Evolutionary conservation across 768 basidiomycete species (phyloP), one percentile per base, ranked within the genome.

Genomic region (Collybia sordida): DNA sequence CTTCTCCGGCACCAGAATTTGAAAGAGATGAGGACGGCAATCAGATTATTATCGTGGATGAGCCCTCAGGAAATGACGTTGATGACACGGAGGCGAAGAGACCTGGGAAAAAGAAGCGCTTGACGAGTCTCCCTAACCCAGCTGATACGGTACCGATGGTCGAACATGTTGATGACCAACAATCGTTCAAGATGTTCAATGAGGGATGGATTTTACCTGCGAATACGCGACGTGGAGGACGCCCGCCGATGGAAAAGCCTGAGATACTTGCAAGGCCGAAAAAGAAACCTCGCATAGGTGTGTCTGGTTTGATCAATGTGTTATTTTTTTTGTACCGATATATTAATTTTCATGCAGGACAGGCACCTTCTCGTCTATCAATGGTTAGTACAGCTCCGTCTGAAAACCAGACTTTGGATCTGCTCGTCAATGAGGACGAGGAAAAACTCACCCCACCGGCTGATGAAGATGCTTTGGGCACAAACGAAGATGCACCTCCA

Each of bases 191-290:
- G 61, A 67, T 86, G 69, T 96, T 96, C 69, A 86, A 97, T 51
- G 73, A 75, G 19, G 93, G 93, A 0, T 95, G 92, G 93, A 90
- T 96, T 6, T 68, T 95, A 12, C 89, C 91, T 19, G 73, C 82
- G 2, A 89, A 87, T 27, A 79, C 83, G 45, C 79, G 82, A 55
- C 77, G 93, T 25, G 79, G 83, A 24, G 82, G 83, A 18, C 71
- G 88, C 12, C 64, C 67, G 18, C 61, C 72, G 12, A 53, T 75
- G 8, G 81, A 83, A 21, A 70, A 74, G 34, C 66, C 64, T n/a
- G 58, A 63, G 3, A 53, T 72, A 24, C 79, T 75, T 27, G 79
- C 82, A 4, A 40, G 54, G 8, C 80, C 82, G 17, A 80, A 71
- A 66, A 86, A 85, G 68, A 74, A 72, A 28, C 68, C 69, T 51